Percentiles rank a stretch among this genome's conserved stretches.
Evolutionary conservation across 306 rosid species (phyloP).

Genomic region (Leucaena leucocephala): DNA sequence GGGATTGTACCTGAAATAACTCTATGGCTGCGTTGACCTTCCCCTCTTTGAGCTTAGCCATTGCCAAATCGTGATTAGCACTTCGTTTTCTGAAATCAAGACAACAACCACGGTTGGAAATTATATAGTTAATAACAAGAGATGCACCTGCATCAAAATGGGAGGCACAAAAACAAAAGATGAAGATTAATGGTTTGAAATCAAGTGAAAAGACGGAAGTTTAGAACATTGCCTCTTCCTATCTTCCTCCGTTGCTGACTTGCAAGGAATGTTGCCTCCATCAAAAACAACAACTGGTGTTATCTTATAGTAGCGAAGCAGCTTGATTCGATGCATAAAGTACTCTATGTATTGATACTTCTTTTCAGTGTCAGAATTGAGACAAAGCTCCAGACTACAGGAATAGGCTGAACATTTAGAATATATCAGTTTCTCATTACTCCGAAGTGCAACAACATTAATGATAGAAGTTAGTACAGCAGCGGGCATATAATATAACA

Average conservation of each 20-base stretch:
- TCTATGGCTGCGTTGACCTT: constrained; percentile 75
- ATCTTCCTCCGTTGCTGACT: constrained; percentile 48
- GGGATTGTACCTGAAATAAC: constrained; percentile 69
- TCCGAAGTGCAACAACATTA: not conserved
- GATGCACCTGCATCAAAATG: not conserved
- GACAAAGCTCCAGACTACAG: constrained; percentile 91
- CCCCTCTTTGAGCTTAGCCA: constrained; percentile 81
- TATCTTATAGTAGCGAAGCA: constrained; percentile 48
- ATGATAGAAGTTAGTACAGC: not conserved
- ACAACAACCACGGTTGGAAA: constrained; percentile 1
- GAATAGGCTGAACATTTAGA: constrained; percentile 74
- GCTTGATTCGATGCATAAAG: constrained; percentile 61
- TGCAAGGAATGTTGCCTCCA: constrained; percentile 55
- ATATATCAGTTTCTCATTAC: not conserved
- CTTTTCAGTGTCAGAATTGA: constrained; percentile 63
- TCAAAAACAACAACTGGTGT: constrained; percentile 61
- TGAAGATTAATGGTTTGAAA: not conserved
- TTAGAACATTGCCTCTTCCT: constrained; percentile 39
- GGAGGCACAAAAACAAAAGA: not conserved
- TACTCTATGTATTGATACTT: constrained; percentile 75
- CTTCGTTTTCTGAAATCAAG: constrained; percentile 57
- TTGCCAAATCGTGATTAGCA: constrained; percentile 66
- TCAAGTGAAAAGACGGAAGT: not conserved
- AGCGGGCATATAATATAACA: not conserved
- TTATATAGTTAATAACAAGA: not conserved